These are phyloP conservation scores for Corylus heterophylla DNA, from an alignment of 306 rosid genomes.

Conservation along the genomic window DNA sequence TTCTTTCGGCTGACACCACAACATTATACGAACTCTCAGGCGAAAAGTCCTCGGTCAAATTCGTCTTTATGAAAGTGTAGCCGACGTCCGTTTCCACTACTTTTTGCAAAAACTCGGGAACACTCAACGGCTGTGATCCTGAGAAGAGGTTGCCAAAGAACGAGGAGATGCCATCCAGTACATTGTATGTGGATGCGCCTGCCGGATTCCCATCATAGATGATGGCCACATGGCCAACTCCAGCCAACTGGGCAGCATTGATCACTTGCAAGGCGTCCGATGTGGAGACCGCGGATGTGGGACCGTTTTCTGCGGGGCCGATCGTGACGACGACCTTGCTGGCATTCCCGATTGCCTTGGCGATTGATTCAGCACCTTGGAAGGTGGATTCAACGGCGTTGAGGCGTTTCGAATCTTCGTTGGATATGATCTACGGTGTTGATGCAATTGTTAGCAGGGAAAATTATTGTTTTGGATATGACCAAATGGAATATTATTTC, in stretches of 20 bases:
- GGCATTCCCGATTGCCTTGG: constrained; percentile 95
- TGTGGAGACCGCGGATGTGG: constrained; percentile 59
- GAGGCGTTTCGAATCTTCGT: constrained; percentile 81
- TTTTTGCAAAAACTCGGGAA: constrained; percentile 69
- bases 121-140: constrained; percentile 52
- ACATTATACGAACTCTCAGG: constrained; percentile 73
- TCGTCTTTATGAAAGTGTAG: constrained; percentile 84
- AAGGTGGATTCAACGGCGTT: constrained; percentile 82
- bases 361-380: constrained; percentile 67
- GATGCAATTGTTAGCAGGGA: background rate
- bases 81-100: constrained; percentile 65
- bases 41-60: constrained; percentile 73
- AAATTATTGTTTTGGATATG: background rate
- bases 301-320: constrained; percentile 76
- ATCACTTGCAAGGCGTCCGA: constrained; percentile 76
- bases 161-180: constrained; percentile 77
- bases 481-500: too few species aligned
- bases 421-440: constrained; percentile 66
- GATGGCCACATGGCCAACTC: constrained; percentile 84
- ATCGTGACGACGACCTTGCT: constrained; percentile 93
- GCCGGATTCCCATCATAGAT: constrained; percentile 52
- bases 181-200: constrained; percentile 67
- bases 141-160: constrained; percentile 85
- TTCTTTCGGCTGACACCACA: constrained; percentile 78
- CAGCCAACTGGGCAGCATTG: constrained; percentile 85